phyloP scores from a whole-genome alignment of 768 basidiomycete species.

The Boletus reticulatus region DNA sequence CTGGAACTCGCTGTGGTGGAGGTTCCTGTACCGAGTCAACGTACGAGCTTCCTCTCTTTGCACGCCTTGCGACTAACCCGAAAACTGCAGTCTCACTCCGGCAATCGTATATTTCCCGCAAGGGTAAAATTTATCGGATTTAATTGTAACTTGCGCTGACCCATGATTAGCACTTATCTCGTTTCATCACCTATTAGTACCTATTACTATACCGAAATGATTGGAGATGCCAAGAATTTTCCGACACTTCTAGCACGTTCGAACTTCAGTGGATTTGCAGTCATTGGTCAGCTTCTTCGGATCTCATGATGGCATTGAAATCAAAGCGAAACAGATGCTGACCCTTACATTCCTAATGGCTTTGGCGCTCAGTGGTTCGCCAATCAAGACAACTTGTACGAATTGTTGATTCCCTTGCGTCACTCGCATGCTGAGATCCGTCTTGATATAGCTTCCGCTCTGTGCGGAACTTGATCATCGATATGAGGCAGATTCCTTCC shows the following conservation, averaged over 20 bases:
- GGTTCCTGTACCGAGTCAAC: conserved; percentile 50
- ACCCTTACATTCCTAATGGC: conserved; percentile 67
- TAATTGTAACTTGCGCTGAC: neutral
- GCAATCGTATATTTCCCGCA: conserved; percentile 73
- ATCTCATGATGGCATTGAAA: neutral
- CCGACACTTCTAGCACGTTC: conserved; percentile 65
- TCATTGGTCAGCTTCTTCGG: conserved; percentile 52
- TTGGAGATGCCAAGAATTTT: conserved; percentile 68
- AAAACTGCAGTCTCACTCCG: conserved; percentile 39
- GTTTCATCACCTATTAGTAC: conserved; percentile 64
- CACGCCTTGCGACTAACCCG: neutral
- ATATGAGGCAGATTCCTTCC: conserved; percentile 55
- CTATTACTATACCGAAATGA: conserved; percentile 74
- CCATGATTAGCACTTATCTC: conserved; percentile 52
- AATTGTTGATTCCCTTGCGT: neutral
- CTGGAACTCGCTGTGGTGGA: conserved; percentile 59
- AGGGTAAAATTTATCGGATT: conserved; percentile 41
- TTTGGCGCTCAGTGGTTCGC: conserved; percentile 24
- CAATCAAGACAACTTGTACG: conserved; percentile 27
- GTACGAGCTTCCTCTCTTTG: conserved; percentile 16
- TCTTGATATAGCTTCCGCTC: conserved; percentile 54
- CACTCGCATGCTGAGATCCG: neutral
- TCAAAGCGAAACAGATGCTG: conserved; percentile 46
- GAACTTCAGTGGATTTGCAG: conserved; percentile 63
- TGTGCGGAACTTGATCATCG: conserved; percentile 73